Evolutionary conservation across 306 rosid genomes (phyloP), one percentile per base, ranked within the genome.

Genomic region (Hippophae gyantsensis): DNA sequence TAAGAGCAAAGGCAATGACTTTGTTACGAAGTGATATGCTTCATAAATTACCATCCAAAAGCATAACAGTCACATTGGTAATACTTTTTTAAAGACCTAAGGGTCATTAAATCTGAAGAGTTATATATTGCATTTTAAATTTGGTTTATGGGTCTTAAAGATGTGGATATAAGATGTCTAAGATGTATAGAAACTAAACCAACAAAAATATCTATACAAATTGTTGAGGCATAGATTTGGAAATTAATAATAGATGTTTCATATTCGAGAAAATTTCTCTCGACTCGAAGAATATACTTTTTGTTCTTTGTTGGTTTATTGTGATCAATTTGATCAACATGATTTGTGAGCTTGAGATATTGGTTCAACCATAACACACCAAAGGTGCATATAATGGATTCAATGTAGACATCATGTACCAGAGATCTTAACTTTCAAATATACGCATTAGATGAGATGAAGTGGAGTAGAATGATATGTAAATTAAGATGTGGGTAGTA

Each of bases 221-320:
- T 73, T 0, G 18, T 18, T 18, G 18, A 18, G 18, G 18, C 18
- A 18, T 18, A 18, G 18, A 18, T 18, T 57, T 92, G 86, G 18
- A 85, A 62, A 70, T 62, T 79, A 45, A 92, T 54, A 10, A 77
- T 58, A 6, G 95, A 73, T 18, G 42, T 64, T 5, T 67, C 78
- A 3, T 68, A 57, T 0, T 27, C 54, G 57, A 87, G 82, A 53
- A 85, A 78, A 1, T 74, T 64, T 0, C 79, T 69, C 5, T 78
- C 82, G 1, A 92, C 82, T 2, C 18, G 18, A 18, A 87, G 87
- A 9, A 88, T 86, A 52, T 87, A 83, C 47, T 85, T 87, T 61
- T 92, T 89, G 67, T 87, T 83, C 98, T 96, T 87, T 0, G 75
- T 76, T 0, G 98, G 98, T 58, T 62, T 72, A 11, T 74, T 81